Percentiles rank a stretch among this genome's conserved stretches.
These are phyloP conservation scores for Pythium periplocum DNA, from an alignment of 352 stramenopile species.

Conservation along the genomic window DNA sequence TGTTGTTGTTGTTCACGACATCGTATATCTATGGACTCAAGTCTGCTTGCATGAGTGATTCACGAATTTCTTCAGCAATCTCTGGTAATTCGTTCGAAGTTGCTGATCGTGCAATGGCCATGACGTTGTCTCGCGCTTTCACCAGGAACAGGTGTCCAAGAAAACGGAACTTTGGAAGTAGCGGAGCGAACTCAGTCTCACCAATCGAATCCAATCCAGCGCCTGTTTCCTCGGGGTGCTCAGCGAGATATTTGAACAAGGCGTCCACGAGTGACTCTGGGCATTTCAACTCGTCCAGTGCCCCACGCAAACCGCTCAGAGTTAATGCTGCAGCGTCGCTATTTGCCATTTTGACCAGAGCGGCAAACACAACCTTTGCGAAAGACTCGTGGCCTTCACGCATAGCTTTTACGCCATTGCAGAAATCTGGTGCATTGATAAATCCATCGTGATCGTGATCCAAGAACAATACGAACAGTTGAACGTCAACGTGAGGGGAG, in stretches of 20 bases:
- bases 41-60: constrained; percentile 10
- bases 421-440: constrained; percentile 71
- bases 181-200: constrained; percentile 29
- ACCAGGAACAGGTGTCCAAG: constrained; percentile 59
- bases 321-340: constrained; percentile 5
- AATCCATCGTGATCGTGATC: constrained; percentile 68
- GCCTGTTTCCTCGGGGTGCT: constrained; percentile 25
- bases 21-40: too few species aligned
- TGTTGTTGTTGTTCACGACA: too few species aligned
- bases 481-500: constrained; percentile 59
- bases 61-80: constrained; percentile 44
- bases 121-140: constrained; percentile 58
- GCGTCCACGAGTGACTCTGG: constrained; percentile 43
- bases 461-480: constrained; percentile 54
- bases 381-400: constrained; percentile 50
- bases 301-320: constrained; percentile 31
- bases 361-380: constrained; percentile 56
- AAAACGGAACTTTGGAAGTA: constrained; percentile 60
- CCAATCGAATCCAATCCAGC: constrained; percentile 29
- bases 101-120: constrained; percentile 39
- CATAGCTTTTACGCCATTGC: constrained; percentile 50
- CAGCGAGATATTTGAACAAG: constrained; percentile 56
- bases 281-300: constrained; percentile 55
- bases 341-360: constrained; percentile 38
- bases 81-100: constrained; percentile 43